These are phyloP conservation scores for Penicillium frequentans DNA, from an alignment of 2,329 filamentous ascomycete genomes.

Conservation along the genomic window DNA sequence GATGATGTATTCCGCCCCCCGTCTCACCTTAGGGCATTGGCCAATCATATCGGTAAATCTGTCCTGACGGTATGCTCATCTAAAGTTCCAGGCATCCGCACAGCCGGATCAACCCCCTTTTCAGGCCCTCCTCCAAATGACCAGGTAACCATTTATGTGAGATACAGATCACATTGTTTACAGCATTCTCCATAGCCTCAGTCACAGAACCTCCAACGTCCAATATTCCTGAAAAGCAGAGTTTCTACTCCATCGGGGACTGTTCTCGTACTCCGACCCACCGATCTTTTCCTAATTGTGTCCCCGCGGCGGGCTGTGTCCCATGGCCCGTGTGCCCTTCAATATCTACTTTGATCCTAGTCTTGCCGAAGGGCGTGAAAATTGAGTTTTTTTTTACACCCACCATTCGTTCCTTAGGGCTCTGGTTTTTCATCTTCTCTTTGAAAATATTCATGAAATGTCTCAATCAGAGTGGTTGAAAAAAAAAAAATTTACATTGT, in stretches of 20 bases:
- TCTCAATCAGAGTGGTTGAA: not conserved
- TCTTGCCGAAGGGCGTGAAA: slow-evolving; percentile 28
- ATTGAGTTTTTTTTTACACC: slow-evolving; percentile 18
- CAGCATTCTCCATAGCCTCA: not conserved
- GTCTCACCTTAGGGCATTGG: slow-evolving; percentile 4
- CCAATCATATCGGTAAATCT: slow-evolving; percentile 6
- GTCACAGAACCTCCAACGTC: too few relatives aligned
- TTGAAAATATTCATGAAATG: not conserved
- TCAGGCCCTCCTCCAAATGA: not conserved
- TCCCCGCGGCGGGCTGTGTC: slow-evolving; percentile 28
- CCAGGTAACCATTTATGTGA: not conserved
- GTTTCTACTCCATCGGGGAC: not conserved
- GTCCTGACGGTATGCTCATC: slow-evolving; percentile 1
- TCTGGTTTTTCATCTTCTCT: not conserved
- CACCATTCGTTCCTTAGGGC: not conserved
- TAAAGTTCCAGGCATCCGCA: slow-evolving; percentile 12
- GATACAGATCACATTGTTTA: not conserved
- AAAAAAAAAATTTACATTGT: not conserved
- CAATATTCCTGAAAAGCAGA: not conserved
- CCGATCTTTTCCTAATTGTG: slow-evolving; percentile 27
- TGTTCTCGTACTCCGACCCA: slow-evolving; percentile 1
- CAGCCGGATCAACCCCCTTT: slow-evolving; percentile 1
- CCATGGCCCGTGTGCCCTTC: slow-evolving; percentile 16
- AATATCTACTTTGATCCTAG: slow-evolving; percentile 16
- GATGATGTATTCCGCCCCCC: not conserved